phyloP scores from a whole-genome alignment of 768 basidiomycete species.

The Mycena galericulata region DNA sequence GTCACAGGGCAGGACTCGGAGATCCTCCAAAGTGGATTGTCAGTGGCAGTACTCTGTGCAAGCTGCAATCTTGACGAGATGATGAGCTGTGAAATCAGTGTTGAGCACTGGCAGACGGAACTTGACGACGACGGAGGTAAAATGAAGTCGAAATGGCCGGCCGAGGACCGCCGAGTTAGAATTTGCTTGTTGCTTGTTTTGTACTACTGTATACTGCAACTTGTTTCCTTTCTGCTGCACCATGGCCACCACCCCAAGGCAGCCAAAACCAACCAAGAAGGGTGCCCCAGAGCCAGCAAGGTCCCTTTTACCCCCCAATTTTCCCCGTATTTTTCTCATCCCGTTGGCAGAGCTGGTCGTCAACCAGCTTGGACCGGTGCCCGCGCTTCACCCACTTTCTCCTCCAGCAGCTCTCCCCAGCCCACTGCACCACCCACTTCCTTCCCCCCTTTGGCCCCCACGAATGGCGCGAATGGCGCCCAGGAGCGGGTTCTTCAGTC shows the following conservation, averaged over 20 bases:
- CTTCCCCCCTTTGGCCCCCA: conserved; percentile 60
- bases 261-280: conserved; percentile 73
- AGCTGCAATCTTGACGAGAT: too few relatives aligned
- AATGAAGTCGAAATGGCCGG: conserved; percentile 1
- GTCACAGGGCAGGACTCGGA: too few relatives aligned
- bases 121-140: conserved; percentile 20
- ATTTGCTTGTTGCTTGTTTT: background rate
- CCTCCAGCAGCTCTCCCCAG: conserved; percentile 54
- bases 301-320: conserved; percentile 45
- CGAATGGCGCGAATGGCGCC: conserved; percentile 64
- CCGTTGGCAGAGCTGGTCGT: conserved; percentile 44
- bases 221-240: conserved; percentile 21
- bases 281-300: conserved; percentile 70
- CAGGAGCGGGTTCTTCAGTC: conserved; percentile 74
- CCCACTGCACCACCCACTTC: conserved; percentile 49
- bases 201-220: background rate
- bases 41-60: too few relatives aligned
- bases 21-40: too few relatives aligned
- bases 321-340: conserved; percentile 32
- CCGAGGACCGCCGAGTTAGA: conserved; percentile 2
- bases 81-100: too few relatives aligned
- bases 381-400: conserved; percentile 79
- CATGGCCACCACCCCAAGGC: conserved; percentile 77
- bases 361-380: conserved; percentile 74
- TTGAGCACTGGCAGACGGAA: background rate